Percentiles rank a stretch among this genome's conserved stretches.
phyloP scores from a whole-genome alignment of 2,329 filamentous ascomycete genomes.

The Penicillium sumatraense region DNA sequence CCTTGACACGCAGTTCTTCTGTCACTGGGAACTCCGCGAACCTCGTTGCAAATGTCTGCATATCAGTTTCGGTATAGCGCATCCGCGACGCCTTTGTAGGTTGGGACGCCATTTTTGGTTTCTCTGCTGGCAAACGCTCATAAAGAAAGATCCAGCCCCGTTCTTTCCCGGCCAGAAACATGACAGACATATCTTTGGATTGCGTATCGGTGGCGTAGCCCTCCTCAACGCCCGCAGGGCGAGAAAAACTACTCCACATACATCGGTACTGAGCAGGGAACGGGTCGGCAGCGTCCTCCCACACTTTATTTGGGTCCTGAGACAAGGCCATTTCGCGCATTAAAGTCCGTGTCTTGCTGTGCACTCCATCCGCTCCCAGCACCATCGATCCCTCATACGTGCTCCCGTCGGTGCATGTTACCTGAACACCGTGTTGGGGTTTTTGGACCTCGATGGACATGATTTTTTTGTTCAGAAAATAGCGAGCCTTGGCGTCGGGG shows the following conservation, averaged over 20 bases:
- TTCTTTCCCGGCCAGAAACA: slow-evolving; percentile 35
- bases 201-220: slow-evolving; percentile 14
- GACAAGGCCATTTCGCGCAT: slow-evolving; percentile 7
- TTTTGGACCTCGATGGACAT: neutral
- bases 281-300: slow-evolving; percentile 2
- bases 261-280: neutral
- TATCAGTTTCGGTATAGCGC: slow-evolving; percentile 31
- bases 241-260: slow-evolving; percentile 1
- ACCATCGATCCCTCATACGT: slow-evolving; percentile 8
- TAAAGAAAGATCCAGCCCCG: slow-evolving; percentile 41
- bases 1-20: slow-evolving; percentile 32
- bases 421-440: neutral
- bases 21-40: slow-evolving; percentile 32
- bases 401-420: slow-evolving; percentile 1
- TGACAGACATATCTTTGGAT: slow-evolving; percentile 24
- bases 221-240: neutral
- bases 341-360: slow-evolving; percentile 12
- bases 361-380: slow-evolving; percentile 16
- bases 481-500: neutral
- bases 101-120: slow-evolving; percentile 28
- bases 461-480: neutral
- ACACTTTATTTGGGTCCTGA: neutral
- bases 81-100: slow-evolving; percentile 28
- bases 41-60: slow-evolving; percentile 30
- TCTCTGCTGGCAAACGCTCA: neutral